Base-by-base conservation (phyloP, 2,329 filamentous ascomycete genomes). In the Ceratocystis alfenasii region DNA sequence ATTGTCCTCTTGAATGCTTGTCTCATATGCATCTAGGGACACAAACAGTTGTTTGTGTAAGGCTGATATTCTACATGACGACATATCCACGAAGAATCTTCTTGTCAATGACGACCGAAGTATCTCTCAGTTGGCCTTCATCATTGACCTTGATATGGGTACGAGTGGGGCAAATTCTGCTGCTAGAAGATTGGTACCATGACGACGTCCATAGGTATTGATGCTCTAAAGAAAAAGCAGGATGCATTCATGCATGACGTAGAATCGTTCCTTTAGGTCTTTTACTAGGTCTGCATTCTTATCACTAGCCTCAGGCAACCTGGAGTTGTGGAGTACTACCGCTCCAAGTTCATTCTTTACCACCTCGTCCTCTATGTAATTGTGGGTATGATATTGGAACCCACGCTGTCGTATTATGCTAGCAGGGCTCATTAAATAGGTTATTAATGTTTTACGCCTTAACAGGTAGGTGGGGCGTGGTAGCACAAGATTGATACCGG, bases 171-270 rank as follows among this genome's bases (percentile, higher is more conserved):
- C 5, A 17, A 48, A 5, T 48, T 6, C 12, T 5, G 20, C 48
- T 22, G 12, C 48, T 50, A 20, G n/a, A 62, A 20, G 22, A 8
- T 15, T 10, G 15, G 45, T 2, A 64, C n/a, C 8, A 2, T n/a
- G 8, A 5, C 33, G 8, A 5, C 33, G 5, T 64, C 41, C 45
- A 33, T 55, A 10, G 62, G 45, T 5, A 28, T 53, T 25, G 62
- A 46, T 10, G 25, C 22, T 20, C 62, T 57, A 8, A 25, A 22
- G 45, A n/a, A 10, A 36, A 36, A 44, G 17, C 62, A 41, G 1
- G 28, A 55, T 28, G 20, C 62, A 25, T 46, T 48, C 45, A 50
- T 50, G n/a, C 30, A 64, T n/a, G 45, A 41, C 41, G 28, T 57
- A 33, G n/a, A 64, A 12, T 64, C 62, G 3, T 64, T 64, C 17